Evolutionary conservation across 208 protist species (phyloP), one percentile per base, ranked within the genome.

Genomic region (Borovskyia barvae): DNA sequence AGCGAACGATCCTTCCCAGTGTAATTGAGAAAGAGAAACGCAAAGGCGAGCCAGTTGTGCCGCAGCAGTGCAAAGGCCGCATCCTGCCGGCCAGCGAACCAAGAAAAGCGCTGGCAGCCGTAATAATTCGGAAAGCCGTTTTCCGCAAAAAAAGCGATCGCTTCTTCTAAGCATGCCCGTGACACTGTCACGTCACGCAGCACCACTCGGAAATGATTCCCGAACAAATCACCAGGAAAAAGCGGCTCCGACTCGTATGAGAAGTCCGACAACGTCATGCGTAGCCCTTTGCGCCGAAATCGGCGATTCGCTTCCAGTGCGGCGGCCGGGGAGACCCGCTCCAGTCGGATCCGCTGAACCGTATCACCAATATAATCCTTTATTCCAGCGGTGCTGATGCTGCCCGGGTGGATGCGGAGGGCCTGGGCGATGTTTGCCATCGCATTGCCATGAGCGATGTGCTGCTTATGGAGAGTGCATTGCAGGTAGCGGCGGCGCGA

Each of bases 291-390:
- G 19, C 52, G 47, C 3, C 52, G 56, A 49, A 91, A 82, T 11
- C 68, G 52, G 25, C 65, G 62, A 48, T 92, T 90, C 19, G 84
- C 84, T 19, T 73, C 52, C 39, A 89, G 51, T 9, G 77, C 82
- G 17, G 88, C 57, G 1, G 69, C 56, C 3, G 88, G 88, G 0
- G 80, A 84, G 24, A 92, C 79, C n/a, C 82, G 70, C 39, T 87
- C 62, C 3, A 94, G 42, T 2, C 85, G 69, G 28, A 94, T 75
- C 11, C 82, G 79, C 67, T 94, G 88, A 46, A 92, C 75, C 0
- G 88, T 94, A 56, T 94, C 88, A 4, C 88, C 88, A 59, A 92
- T 77, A 66, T 79, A 94, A 56, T 94, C 88, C 63, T 94, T 94
- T 37, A 94, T 94, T 24, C 88, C 88, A 11, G 85, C 72, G 5